phyloP scores from a whole-genome alignment of 768 basidiomycete species.

The Psilocybe cyanescens region DNA sequence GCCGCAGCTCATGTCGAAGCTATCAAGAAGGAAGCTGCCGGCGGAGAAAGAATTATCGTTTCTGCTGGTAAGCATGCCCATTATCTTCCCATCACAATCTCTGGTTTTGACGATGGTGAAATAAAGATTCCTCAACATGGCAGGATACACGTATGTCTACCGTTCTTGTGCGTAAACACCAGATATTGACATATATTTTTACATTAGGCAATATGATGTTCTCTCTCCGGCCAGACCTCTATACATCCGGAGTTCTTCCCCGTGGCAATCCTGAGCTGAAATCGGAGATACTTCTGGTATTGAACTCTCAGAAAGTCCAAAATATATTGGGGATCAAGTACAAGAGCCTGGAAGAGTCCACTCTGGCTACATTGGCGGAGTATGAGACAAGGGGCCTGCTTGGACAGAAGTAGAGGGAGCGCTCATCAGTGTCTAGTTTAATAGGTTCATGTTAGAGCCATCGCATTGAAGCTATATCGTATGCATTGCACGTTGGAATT shows the following conservation, averaged over 20 bases:
- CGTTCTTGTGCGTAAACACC: background rate
- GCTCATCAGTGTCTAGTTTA: too few relatives aligned
- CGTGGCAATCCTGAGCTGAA: conserved; percentile 5
- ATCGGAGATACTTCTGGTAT: background rate
- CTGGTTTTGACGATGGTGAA: too few relatives aligned
- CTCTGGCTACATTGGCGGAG: background rate
- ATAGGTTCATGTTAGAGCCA: too few relatives aligned
- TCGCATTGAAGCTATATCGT: too few relatives aligned
- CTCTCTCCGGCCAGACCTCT: conserved; percentile 4
- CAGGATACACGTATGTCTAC: conserved; percentile 5
- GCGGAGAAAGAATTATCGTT: conserved; percentile 60
- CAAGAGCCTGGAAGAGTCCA: background rate
- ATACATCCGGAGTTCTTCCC: conserved; percentile 6
- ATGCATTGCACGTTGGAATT: too few relatives aligned
- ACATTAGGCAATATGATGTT: conserved; percentile 4
- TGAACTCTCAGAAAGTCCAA: background rate
- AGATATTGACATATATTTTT: background rate
- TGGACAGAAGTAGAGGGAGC: background rate
- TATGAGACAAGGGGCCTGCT: background rate
- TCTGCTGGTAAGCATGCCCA: conserved; percentile 27
- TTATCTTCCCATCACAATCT: too few relatives aligned
- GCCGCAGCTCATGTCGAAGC: conserved; percentile 58
- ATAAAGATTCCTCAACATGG: conserved; percentile 3
- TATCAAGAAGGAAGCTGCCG: conserved; percentile 53
- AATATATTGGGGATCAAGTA: background rate